Base-by-base conservation (phyloP, 116 monocot genomes). In the Zostera marina region DNA sequence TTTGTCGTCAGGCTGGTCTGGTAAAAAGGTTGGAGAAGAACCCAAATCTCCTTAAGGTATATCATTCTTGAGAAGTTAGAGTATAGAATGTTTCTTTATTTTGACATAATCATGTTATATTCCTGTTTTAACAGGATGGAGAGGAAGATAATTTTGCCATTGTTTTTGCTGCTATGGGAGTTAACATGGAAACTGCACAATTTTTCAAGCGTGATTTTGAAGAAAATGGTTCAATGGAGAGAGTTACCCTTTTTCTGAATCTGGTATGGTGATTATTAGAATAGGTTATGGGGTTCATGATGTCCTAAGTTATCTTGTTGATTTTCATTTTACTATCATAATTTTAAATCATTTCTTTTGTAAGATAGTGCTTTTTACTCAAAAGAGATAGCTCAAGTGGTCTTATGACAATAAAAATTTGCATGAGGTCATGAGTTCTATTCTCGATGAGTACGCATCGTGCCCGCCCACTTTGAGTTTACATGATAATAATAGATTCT, bases 131-230 rank as follows among this genome's bases (percentile, higher is more conserved):
- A 11, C 66, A 98, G 98, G 78, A 48, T 63, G 85, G 79, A 54
- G 98, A 77, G 70, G 98, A 98, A 24, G 98, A 98, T 60, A 98
- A 98, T 63, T 98, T 98, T 72, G 98, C 98, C 43, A 98, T 98
- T 58, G 98, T 98, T 52, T 98, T 98, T 86, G 98, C 98, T 26
- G 98, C 98, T 43, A 98, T 98, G 98, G 98, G 98, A 59, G 98
- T 98, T 43, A 98, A 98, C 66, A 98, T 98, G 98, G 98, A 98
- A 69, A 98, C 98, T 41, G 98, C 98, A 55, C 98, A 98, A 74
- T 98, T 98, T 70, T 98, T 98, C 63, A 98, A 98, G 63, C 90
- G 90, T 63, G 98, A 98, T 83, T 98, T 98, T 76, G 98, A 98
- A 72, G 98, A 98, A 75, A 98, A 98, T 75, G 98, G 98, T 60